phyloP scores from a whole-genome alignment of 176 grass and related monocot species.

The Phyllostachys edulis region DNA sequence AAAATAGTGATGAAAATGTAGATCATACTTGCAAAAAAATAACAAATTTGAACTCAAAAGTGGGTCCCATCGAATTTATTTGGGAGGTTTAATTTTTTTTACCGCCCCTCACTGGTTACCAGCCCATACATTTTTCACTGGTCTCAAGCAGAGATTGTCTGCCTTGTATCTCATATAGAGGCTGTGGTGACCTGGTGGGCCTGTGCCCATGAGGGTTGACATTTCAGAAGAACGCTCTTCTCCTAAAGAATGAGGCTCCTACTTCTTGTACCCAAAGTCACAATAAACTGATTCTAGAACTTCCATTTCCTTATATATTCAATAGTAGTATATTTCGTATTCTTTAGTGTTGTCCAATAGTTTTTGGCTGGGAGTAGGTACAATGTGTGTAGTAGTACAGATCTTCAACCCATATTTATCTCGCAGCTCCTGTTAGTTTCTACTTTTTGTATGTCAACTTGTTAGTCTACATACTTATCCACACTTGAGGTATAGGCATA shows the following conservation, averaged over 20 bases:
- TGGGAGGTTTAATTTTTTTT: neutral
- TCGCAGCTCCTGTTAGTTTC: neutral
- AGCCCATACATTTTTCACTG: neutral
- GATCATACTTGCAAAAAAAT: neutral
- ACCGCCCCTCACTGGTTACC: neutral
- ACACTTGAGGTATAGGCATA: neutral
- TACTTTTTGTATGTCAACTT: neutral
- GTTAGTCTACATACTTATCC: constrained; percentile 4
- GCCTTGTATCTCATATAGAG: neutral
- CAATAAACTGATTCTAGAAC: neutral
- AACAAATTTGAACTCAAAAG: neutral
- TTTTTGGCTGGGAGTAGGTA: neutral
- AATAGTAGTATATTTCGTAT: neutral
- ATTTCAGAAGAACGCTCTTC: constrained; percentile 16
- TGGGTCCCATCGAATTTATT: neutral
- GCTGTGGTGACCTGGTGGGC: neutral
- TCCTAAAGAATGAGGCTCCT: neutral
- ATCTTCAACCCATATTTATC: neutral
- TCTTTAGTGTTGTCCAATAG: neutral
- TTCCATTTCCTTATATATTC: neutral
- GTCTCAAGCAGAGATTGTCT: neutral
- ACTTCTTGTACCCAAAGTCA: neutral
- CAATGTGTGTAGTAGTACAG: neutral
- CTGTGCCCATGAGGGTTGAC: neutral
- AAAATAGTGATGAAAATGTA: neutral